phyloP scores from a whole-genome alignment of 2,329 filamentous ascomycete genomes.

The Aspergillus novoparasiticus region DNA sequence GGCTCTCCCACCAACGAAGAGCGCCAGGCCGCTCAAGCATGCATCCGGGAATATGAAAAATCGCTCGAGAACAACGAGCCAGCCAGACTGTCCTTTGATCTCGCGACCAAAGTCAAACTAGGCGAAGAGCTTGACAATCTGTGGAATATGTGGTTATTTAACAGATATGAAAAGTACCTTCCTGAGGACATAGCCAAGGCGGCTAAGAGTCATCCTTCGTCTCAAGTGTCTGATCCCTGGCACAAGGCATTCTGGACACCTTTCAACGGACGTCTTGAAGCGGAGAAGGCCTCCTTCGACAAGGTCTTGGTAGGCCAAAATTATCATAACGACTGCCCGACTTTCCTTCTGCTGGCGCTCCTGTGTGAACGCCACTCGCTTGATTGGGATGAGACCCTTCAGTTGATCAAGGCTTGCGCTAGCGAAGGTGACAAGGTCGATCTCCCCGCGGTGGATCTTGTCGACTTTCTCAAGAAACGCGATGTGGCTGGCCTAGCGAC shows the following conservation, averaged over 20 bases:
- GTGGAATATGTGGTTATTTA: slow-evolving; percentile 15
- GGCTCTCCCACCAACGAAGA: not conserved
- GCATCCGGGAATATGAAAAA: slow-evolving; percentile 6
- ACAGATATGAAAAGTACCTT: slow-evolving; percentile 14
- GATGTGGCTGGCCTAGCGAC: slow-evolving; percentile 10
- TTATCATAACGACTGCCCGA: slow-evolving; percentile 15
- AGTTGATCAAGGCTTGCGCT: slow-evolving; percentile 12
- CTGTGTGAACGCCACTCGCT: slow-evolving; percentile 16
- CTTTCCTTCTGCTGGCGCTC: slow-evolving; percentile 12
- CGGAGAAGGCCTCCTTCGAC: slow-evolving; percentile 11
- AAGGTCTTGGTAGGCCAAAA: slow-evolving; percentile 9
- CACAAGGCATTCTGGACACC: slow-evolving; percentile 17
- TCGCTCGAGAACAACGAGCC: slow-evolving; percentile 3
- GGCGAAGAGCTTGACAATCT: slow-evolving; percentile 20
- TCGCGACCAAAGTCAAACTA: slow-evolving; percentile 17
- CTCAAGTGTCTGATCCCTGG: slow-evolving; percentile 13
- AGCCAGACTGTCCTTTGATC: slow-evolving; percentile 15
- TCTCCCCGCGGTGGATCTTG: slow-evolving; percentile 12
- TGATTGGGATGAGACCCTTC: slow-evolving; percentile 18
- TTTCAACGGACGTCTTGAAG: slow-evolving; percentile 17
- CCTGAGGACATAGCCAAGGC: slow-evolving; percentile 4
- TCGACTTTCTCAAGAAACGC: slow-evolving; percentile 7
- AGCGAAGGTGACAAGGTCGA: not conserved
- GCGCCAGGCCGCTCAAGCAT: not conserved
- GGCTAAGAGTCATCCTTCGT: slow-evolving; percentile 3